Evolutionary conservation across 129 eudicot species (phyloP).

Genomic region (Flaveria brownii): DNA sequence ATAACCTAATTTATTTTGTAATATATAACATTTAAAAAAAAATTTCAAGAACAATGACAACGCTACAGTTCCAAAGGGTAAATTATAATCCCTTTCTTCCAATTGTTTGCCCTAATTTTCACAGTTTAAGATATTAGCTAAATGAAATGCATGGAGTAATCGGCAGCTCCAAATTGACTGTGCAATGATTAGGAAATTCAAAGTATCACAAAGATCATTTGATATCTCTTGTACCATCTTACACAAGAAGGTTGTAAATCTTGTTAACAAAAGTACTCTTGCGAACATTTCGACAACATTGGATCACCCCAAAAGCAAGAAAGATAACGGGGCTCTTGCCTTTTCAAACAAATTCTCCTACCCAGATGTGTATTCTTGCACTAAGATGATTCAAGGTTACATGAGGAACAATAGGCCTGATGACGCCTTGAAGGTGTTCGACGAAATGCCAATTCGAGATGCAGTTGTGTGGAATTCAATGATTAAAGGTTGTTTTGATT

Average conservation of each 20-base stretch:
- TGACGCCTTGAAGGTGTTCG: conserved; percentile 76
- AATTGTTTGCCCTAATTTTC: too few relatives aligned
- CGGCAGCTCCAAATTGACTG: not conserved
- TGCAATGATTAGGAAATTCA: conserved; percentile 34
- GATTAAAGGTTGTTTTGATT: conserved; percentile 74
- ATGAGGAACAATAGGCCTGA: conserved; percentile 36
- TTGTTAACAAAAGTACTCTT: not conserved
- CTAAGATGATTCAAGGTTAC: conserved; percentile 50
- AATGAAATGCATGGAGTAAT: too few relatives aligned
- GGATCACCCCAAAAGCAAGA: conserved; percentile 34
- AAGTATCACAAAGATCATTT: conserved; percentile 14
- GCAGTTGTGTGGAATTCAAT: conserved; percentile 65
- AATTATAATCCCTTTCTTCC: too few relatives aligned
- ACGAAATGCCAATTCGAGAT: conserved; percentile 59
- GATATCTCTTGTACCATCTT: conserved; percentile 18
- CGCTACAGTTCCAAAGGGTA: too few relatives aligned
- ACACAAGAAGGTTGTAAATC: conserved; percentile 22
- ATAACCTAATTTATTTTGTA: too few relatives aligned
- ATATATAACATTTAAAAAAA: too few relatives aligned
- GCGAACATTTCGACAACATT: too few relatives aligned
- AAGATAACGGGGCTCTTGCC: conserved; percentile 32
- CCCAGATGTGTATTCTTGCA: conserved; percentile 55
- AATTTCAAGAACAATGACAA: too few relatives aligned
- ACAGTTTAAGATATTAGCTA: too few relatives aligned
- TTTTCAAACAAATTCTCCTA: conserved; percentile 29